Evolutionary conservation across 108 stramenopile genomes (phyloP).

Genomic region (Discostella stelligeroides): DNA sequence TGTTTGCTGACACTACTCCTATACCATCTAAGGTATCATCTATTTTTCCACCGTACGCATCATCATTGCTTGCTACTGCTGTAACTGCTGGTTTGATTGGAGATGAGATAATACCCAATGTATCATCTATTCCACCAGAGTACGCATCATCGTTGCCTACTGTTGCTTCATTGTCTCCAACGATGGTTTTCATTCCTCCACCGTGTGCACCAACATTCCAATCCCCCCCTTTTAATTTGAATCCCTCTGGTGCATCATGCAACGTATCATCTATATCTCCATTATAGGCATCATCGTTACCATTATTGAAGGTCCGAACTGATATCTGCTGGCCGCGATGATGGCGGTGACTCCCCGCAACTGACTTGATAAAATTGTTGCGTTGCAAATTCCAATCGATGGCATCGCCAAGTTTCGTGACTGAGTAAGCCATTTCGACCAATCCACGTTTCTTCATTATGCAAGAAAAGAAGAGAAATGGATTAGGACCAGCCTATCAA

Average conservation of each 20-base stretch:
- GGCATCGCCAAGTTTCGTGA: constrained; percentile 16
- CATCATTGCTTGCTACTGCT: neutral
- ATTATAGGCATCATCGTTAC: neutral
- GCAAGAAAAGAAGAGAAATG: neutral
- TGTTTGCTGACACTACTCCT: neutral
- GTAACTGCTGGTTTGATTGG: too few species aligned
- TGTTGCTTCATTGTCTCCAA: too few species aligned
- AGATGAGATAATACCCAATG: neutral
- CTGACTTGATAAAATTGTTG: constrained; percentile 15
- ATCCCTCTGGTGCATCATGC: too few species aligned
- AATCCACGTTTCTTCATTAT: constrained; percentile 14
- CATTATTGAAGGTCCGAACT: neutral
- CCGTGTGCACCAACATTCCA: too few species aligned
- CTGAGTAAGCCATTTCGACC: constrained; percentile 23
- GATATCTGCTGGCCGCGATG: neutral
- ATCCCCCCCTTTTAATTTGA: too few species aligned
- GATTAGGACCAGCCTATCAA: neutral
- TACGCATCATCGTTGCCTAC: neutral
- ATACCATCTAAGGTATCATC: neutral
- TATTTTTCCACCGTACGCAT: neutral
- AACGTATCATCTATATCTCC: constrained; percentile 2
- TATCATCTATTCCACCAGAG: neutral
- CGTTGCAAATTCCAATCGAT: constrained; percentile 34
- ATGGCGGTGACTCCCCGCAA: neutral
- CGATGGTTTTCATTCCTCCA: too few species aligned